These are phyloP conservation scores for Auxenochlorella pyrenoidosa DNA, from an alignment of 139 green algal genomes.

Conservation along the genomic window DNA sequence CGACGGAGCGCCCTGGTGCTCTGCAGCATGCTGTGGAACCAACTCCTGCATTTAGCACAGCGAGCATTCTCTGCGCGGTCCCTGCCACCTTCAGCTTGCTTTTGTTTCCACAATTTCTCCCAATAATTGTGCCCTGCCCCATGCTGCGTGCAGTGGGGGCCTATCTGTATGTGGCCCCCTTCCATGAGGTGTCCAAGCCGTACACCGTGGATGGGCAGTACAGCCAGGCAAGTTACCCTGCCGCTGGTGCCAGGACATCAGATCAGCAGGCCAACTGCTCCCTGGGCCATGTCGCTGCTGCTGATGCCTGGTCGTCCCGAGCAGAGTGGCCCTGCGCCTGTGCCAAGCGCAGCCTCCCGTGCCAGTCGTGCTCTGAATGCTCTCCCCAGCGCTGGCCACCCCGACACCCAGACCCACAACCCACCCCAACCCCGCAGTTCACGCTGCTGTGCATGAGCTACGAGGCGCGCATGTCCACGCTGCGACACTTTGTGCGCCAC, in stretches of 20 bases:
- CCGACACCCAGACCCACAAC: neutral
- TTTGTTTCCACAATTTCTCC: too few species aligned
- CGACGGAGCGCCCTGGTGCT: neutral
- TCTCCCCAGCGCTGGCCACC: neutral
- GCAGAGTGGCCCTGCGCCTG: too few species aligned
- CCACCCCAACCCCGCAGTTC: constrained; percentile 28
- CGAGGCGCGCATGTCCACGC: constrained; percentile 44
- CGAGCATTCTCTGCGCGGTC: too few species aligned
- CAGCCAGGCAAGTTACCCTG: constrained; percentile 12
- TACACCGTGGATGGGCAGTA: constrained; percentile 46
- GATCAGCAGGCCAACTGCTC: too few species aligned
- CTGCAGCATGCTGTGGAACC: neutral
- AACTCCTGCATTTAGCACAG: too few species aligned
- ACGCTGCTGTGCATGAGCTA: constrained; percentile 61
- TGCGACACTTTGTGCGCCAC: constrained; percentile 54
- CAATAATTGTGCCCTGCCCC: too few species aligned
- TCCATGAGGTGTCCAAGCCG: neutral
- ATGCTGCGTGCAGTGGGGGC: neutral
- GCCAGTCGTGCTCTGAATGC: neutral
- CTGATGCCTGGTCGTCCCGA: too few species aligned
- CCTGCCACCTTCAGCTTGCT: too few species aligned
- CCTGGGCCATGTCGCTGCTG: too few species aligned
- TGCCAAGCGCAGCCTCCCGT: too few species aligned
- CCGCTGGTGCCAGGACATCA: neutral
- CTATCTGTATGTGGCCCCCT: neutral